These are phyloP conservation scores for Fusarium setosum DNA, from an alignment of 2,329 filamentous ascomycete genomes.

Conservation along the genomic window DNA sequence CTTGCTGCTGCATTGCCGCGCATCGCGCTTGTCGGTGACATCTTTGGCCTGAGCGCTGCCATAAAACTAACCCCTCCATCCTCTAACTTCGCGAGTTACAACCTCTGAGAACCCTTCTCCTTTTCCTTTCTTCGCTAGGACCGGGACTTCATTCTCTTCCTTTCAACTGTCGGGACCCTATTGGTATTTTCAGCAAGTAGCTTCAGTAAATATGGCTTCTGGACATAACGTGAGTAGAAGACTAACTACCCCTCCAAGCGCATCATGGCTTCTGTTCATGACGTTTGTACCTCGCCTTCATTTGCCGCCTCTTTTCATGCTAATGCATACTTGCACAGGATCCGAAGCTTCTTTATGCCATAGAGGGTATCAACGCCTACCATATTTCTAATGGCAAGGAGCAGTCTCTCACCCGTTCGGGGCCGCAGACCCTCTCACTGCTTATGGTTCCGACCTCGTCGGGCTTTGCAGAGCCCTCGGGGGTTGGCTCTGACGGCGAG, in stretches of 20 bases:
- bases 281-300: slow-evolving; percentile 4
- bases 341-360: slow-evolving; percentile 74
- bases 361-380: slow-evolving; percentile 90
- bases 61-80: slow-evolving; percentile 36
- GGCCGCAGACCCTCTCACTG: slow-evolving; percentile 90
- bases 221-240: slow-evolving; percentile 45
- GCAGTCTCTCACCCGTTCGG: slow-evolving; percentile 82
- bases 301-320: slow-evolving; percentile 7
- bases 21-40: slow-evolving; percentile 38
- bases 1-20: slow-evolving; percentile 21
- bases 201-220: slow-evolving; percentile 42
- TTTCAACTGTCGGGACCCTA: not conserved
- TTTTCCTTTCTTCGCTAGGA: slow-evolving; percentile 6
- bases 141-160: slow-evolving; percentile 4
- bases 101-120: slow-evolving; percentile 18
- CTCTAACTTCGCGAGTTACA: slow-evolving; percentile 34
- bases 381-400: slow-evolving; percentile 92
- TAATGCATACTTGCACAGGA: slow-evolving; percentile 52
- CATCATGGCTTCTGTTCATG: slow-evolving; percentile 26
- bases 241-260: not conserved
- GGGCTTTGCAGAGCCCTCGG: slow-evolving; percentile 68
- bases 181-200: not conserved
- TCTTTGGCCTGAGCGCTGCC: slow-evolving; percentile 19
- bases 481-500: slow-evolving; percentile 71
- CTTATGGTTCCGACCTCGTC: slow-evolving; percentile 95